Evolutionary conservation across 192 early-diverging fungal genomes (phyloP).

Genomic region (Obelidium mucronatum): DNA sequence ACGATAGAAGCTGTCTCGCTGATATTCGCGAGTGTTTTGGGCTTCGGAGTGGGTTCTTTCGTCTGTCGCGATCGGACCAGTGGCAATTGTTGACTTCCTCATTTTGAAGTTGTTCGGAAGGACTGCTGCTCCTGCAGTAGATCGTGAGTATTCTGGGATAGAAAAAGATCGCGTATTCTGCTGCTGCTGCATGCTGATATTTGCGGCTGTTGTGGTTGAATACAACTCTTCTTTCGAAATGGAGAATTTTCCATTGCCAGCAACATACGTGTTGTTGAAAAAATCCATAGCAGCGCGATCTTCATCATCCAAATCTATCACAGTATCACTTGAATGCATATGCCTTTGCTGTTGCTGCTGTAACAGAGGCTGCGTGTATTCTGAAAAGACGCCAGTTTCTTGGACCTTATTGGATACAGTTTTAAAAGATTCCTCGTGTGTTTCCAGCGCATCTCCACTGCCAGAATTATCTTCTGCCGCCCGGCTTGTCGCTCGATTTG

Average conservation of each 20-base stretch:
- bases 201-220: not conserved
- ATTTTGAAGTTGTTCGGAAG: conserved; percentile 55
- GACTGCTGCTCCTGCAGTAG: conserved; percentile 34
- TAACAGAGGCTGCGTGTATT: not conserved
- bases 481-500: not conserved
- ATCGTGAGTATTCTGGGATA: not conserved
- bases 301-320: conserved; percentile 20
- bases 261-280: conserved; percentile 12
- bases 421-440: conserved; percentile 1
- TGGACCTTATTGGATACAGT: not conserved
- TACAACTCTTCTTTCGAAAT: conserved; percentile 34
- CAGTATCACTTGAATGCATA: not conserved
- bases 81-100: conserved; percentile 48
- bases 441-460: conserved; percentile 13
- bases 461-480: conserved; percentile 14
- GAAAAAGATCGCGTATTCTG: not conserved
- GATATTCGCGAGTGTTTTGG: not conserved
- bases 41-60: conserved; percentile 3
- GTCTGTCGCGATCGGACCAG: conserved; percentile 52
- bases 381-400: not conserved
- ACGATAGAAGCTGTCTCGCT: not conserved
- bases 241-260: not conserved
- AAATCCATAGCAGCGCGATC: conserved; percentile 25
- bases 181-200: not conserved
- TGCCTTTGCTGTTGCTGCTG: conserved; percentile 8